A percentile compares a stretch with the other conserved stretches of the same genome.
Evolutionary conservation across 768 basidiomycete species (phyloP).

Genomic region (Boletus sp.): DNA sequence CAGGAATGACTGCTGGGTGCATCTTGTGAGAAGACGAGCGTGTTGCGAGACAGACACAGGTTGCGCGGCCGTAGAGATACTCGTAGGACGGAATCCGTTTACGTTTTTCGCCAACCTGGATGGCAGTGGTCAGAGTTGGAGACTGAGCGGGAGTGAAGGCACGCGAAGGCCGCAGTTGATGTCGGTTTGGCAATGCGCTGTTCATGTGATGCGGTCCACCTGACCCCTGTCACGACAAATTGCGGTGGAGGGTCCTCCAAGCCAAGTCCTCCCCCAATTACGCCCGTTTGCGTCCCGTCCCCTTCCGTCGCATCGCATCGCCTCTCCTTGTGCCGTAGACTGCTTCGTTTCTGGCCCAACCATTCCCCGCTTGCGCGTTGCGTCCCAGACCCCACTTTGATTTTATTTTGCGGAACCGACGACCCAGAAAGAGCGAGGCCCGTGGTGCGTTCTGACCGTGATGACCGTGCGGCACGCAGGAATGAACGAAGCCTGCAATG

Average conservation of each 20-base stretch:
- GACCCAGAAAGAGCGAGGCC: not conserved
- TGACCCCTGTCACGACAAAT: constrained; percentile 10
- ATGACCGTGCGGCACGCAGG: not conserved
- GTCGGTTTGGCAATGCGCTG: not conserved
- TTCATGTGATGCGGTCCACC: constrained; percentile 11
- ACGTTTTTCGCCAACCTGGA: too few species aligned
- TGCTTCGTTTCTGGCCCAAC: not conserved
- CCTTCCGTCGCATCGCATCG: not conserved
- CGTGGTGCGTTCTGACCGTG: not conserved
- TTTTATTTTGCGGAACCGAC: not conserved
- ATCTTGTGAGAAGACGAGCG: not conserved
- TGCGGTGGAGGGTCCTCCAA: not conserved
- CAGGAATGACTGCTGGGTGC: not conserved
- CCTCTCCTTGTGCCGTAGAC: not conserved
- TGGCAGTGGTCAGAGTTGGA: too few species aligned
- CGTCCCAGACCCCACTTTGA: not conserved
- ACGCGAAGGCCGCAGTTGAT: constrained; percentile 10
- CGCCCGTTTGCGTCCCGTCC: not conserved
- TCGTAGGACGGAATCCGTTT: not conserved
- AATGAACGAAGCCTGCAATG: not conserved
- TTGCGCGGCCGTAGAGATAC: not conserved
- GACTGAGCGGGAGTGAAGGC: not conserved
- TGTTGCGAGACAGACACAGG: not conserved
- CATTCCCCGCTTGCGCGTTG: not conserved
- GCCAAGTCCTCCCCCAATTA: not conserved